Conservation (phyloP, 345 rosid genomes). For the Citrus inodora region DNA sequence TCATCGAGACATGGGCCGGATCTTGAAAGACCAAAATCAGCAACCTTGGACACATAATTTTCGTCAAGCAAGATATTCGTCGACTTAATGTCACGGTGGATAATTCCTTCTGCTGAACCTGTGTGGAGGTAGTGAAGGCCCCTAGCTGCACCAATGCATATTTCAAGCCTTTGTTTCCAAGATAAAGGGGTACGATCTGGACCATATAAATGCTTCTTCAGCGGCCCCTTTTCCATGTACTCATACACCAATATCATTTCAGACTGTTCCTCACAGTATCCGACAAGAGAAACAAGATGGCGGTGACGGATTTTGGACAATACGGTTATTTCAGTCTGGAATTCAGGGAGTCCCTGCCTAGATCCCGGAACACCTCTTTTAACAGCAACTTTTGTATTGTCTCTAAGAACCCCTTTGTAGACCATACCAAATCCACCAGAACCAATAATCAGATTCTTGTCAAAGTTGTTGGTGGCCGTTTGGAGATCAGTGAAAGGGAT, state of each 20-base stretch:
- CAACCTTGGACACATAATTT: slow-evolving; percentile 70
- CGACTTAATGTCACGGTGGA: slow-evolving; percentile 95
- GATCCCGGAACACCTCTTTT: slow-evolving; percentile 91
- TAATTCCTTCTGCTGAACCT: slow-evolving; percentile 89
- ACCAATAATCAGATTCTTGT: slow-evolving; percentile 63
- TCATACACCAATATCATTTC: slow-evolving; percentile 94
- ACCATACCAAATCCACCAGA: slow-evolving; percentile 97
- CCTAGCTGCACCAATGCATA: slow-evolving; percentile 91
- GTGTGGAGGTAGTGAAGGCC: slow-evolving; percentile 96
- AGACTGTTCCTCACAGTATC: slow-evolving; percentile 91
- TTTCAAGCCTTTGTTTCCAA: slow-evolving; percentile 92
- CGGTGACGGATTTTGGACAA: slow-evolving; percentile 84
- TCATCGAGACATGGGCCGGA: slow-evolving; percentile 90
- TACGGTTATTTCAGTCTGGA: slow-evolving; percentile 79
- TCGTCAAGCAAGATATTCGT: slow-evolving; percentile 83
- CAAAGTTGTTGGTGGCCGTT: slow-evolving; percentile 73
- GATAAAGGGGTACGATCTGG: slow-evolving; percentile 54
- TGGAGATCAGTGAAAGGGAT: slow-evolving; percentile 77
- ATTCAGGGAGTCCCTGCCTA: slow-evolving; percentile 94
- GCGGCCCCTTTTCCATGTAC: slow-evolving; percentile 92
- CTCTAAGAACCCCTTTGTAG: slow-evolving; percentile 73
- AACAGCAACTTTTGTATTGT: slow-evolving; percentile 76
- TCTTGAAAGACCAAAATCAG: slow-evolving; percentile 96
- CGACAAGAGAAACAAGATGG: slow-evolving; percentile 91
- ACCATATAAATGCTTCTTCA: slow-evolving; percentile 81